These are phyloP conservation scores for Clathrospora elynae DNA, from an alignment of 2,329 filamentous ascomycete species.

Conservation along the genomic window DNA sequence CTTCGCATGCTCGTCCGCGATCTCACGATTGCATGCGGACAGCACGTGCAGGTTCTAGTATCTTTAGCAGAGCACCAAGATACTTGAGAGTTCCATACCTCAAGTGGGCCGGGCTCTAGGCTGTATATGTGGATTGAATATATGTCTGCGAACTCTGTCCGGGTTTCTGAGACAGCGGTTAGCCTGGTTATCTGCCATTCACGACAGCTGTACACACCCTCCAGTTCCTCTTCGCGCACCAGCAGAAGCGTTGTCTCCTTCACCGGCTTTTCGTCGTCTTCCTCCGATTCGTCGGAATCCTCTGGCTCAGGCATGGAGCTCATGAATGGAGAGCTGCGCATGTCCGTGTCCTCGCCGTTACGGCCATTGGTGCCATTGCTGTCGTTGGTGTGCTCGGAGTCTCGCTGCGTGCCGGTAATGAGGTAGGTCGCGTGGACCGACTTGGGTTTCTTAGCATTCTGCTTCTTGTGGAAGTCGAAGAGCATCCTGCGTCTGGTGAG, in stretches of 20 bases:
- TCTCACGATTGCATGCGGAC: slow-evolving; percentile 69
- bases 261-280: slow-evolving; percentile 55
- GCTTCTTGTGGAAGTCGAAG: slow-evolving; percentile 79
- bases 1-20: slow-evolving; percentile 60
- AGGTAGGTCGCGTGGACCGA: slow-evolving; percentile 93
- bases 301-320: slow-evolving; percentile 64
- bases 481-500: slow-evolving; percentile 67
- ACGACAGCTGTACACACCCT: slow-evolving; percentile 56
- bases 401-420: slow-evolving; percentile 70
- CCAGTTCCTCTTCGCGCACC: slow-evolving; percentile 72
- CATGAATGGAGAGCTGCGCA: slow-evolving; percentile 70
- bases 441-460: slow-evolving; percentile 74
- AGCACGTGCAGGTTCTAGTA: slow-evolving; percentile 70
- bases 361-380: slow-evolving; percentile 44
- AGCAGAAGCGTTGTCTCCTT: slow-evolving; percentile 67
- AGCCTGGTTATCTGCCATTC: slow-evolving; percentile 7
- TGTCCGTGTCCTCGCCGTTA: slow-evolving; percentile 69
- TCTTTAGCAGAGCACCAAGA: slow-evolving; percentile 29
- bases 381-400: slow-evolving; percentile 44
- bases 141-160: slow-evolving; percentile 72
- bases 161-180: slow-evolving; percentile 58
- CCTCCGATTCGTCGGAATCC: slow-evolving; percentile 38
- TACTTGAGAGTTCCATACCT: slow-evolving; percentile 52
- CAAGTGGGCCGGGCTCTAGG: slow-evolving; percentile 71
- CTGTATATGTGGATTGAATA: slow-evolving; percentile 87